A percentile compares a stretch with the other conserved stretches of the same genome.
Conservation (phyloP, 768 basidiomycete genomes). For the Mycena rebaudengoi region DNA sequence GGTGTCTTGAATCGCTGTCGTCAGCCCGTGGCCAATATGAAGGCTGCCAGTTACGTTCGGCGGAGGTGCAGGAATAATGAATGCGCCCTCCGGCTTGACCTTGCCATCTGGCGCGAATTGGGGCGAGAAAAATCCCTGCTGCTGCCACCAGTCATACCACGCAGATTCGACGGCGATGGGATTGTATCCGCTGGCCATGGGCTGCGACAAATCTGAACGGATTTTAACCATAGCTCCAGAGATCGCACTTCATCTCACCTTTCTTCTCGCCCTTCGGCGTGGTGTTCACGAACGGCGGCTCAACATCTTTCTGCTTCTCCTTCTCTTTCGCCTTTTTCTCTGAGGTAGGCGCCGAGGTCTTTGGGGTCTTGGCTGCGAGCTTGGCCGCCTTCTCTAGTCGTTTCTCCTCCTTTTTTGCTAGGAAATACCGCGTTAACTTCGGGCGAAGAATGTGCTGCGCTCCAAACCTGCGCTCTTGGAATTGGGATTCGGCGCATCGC, state of each 20-base stretch:
- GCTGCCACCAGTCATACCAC: slow-evolving; percentile 98
- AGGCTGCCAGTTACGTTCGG: slow-evolving; percentile 96
- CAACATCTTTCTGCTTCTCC: slow-evolving; percentile 77
- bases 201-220: slow-evolving; percentile 80
- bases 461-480: slow-evolving; percentile 52
- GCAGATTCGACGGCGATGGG: slow-evolving; percentile 92
- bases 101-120: slow-evolving; percentile 63
- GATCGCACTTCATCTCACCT: slow-evolving; percentile 55
- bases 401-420: slow-evolving; percentile 90
- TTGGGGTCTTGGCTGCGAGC: slow-evolving; percentile 72
- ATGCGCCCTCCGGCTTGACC: slow-evolving; percentile 67
- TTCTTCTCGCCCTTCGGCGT: slow-evolving; percentile 95
- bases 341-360: slow-evolving; percentile 47
- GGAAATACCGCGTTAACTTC: not conserved
- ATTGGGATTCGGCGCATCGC: slow-evolving; percentile 44
- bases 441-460: not conserved
- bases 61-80: slow-evolving; percentile 90
- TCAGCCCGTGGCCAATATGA: slow-evolving; percentile 95
- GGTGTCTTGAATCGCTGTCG: slow-evolving; percentile 88
- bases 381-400: slow-evolving; percentile 82
- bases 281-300: slow-evolving; percentile 83
- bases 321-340: slow-evolving; percentile 75
- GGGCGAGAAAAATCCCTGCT: slow-evolving; percentile 90
- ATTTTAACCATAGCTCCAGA: too few species aligned
- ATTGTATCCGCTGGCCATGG: slow-evolving; percentile 92